Evolutionary conservation across 1,139 yeast species (phyloP).

Genomic region (Sugiyamaella novakii): DNA sequence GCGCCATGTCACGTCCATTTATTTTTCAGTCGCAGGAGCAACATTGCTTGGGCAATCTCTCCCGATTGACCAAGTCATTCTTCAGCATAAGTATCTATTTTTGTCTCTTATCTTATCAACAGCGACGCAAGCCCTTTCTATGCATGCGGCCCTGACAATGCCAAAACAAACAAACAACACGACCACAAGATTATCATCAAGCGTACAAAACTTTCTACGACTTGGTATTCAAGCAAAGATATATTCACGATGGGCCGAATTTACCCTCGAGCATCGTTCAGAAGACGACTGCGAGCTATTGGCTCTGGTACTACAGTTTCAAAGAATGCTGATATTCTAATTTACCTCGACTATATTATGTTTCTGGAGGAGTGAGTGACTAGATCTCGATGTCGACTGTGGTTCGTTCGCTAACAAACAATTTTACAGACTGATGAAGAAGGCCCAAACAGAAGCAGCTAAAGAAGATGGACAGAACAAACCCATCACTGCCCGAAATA

Average conservation of each 20-base stretch:
- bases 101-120: not conserved
- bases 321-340: conserved; percentile 26
- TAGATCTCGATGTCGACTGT: not conserved
- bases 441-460: conserved; percentile 26
- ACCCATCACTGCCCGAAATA: conserved; percentile 22
- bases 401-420: conserved; percentile 10
- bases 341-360: conserved; percentile 33
- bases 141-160: too few relatives aligned
- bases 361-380: conserved; percentile 30
- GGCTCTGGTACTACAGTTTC: conserved; percentile 18
- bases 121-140: not conserved
- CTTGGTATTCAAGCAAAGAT: not conserved
- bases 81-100: not conserved
- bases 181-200: too few relatives aligned
- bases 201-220: too few relatives aligned
- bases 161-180: conserved; percentile 7
- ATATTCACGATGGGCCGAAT: conserved; percentile 25
- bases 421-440: conserved; percentile 24
- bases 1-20: too few relatives aligned
- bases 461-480: conserved; percentile 20
- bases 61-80: too few relatives aligned
- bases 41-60: too few relatives aligned
- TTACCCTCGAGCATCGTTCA: conserved; percentile 27
- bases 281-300: conserved; percentile 21
- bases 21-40: too few relatives aligned